Conservation (phyloP, 73 alveolate genomes). For the Uronychia setigera region DNA sequence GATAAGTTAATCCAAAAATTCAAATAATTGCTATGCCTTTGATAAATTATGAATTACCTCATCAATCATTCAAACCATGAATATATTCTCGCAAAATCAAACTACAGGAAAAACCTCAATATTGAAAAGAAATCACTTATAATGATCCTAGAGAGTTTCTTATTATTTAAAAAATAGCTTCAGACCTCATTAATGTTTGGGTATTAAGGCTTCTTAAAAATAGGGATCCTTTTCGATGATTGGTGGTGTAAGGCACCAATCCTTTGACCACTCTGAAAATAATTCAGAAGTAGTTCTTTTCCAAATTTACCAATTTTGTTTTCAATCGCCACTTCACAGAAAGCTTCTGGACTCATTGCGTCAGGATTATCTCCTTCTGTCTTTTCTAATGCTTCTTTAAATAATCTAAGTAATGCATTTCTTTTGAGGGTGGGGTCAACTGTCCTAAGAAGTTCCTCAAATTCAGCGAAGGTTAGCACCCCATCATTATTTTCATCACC, state of each 20-base stretch:
- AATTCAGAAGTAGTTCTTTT: slow-evolving; percentile 18
- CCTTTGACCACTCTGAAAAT: too few species aligned
- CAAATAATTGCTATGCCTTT: too few species aligned
- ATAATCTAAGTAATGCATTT: slow-evolving; percentile 36
- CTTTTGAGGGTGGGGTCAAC: slow-evolving; percentile 17
- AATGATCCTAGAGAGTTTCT: too few species aligned
- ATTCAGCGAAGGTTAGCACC: slow-evolving; percentile 43
- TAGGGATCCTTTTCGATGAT: not conserved
- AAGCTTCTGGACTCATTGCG: slow-evolving; percentile 66
- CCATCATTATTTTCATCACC: slow-evolving; percentile 67
- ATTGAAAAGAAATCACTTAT: too few species aligned
- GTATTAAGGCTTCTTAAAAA: not conserved
- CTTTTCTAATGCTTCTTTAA: slow-evolving; percentile 51
- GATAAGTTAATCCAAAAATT: too few species aligned
- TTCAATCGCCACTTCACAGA: slow-evolving; percentile 48
- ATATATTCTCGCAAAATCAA: too few species aligned
- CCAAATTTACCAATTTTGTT: slow-evolving; percentile 65
- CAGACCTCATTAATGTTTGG: not conserved
- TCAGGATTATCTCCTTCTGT: slow-evolving; percentile 53
- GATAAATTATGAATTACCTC: too few species aligned
- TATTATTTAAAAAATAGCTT: not conserved
- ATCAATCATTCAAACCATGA: too few species aligned
- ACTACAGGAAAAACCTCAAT: too few species aligned
- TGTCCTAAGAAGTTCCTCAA: slow-evolving; percentile 27
- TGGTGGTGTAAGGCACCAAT: too few species aligned